Base-by-base conservation (phyloP, 306 rosid species). In the Vigna trinervia region DNA sequence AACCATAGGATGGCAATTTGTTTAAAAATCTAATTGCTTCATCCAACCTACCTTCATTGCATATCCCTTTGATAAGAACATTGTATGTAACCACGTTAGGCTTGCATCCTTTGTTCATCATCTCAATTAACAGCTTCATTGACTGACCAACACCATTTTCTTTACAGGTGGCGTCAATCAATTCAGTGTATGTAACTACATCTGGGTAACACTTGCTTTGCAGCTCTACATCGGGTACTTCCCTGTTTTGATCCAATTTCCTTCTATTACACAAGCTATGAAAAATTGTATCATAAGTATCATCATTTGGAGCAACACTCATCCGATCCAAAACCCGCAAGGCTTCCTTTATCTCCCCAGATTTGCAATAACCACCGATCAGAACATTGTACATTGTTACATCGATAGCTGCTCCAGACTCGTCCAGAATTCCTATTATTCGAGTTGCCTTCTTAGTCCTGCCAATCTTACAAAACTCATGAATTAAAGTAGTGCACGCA, bases 41-140 rank as follows among this genome's bases (percentile, higher is more conserved):
- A 74, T 86, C 96, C 87, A 92, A 73, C 81, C 91, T 84, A 50
- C 93, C 92, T 85, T 88, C 96, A 79, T 82, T 87, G 77, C 97
- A 92, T 67, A 92, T 86, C 77, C 93, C 30, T 38, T 64, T 64
- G 8, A 64, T 38, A 38, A 92, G 90, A 80, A 92, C 96, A 86
- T 92, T 92, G 57, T 79, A 90, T 19, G 97, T 92, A 51, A 90
- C 93, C 15, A 92, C 89, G 79, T 92, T 92, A 23, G 96, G 97
- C 53, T 88, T 88, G 83, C 97, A 90, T 58, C 91, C 93, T 83
- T 79, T 90, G 69, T 13, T 79, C 81, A 85, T 84, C 97, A 92
- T 92, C 86, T 90, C 96, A 85, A 87, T 90, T 36, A 92, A 54
- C 59, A 92, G 87, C 78, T 87, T 87, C 97, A 90, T 92, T 43